Evolutionary conservation across 306 rosid genomes (phyloP).

Genomic region (Phaseolus lunatus): DNA sequence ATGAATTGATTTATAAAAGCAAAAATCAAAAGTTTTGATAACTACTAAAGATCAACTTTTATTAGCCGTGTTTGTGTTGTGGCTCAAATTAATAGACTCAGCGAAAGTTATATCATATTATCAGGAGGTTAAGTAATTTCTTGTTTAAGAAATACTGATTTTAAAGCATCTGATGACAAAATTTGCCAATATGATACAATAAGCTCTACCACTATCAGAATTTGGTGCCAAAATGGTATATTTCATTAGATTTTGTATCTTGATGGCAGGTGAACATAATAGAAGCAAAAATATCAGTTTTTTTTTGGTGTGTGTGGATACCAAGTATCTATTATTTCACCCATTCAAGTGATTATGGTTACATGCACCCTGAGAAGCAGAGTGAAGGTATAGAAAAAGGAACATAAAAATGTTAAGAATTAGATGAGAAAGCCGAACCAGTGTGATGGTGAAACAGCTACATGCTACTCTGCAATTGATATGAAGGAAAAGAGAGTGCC

Average conservation of each 20-base stretch:
- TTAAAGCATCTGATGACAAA: background rate
- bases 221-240: background rate
- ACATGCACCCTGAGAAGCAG: too few species aligned
- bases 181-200: too few species aligned
- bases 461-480: too few species aligned
- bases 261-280: too few species aligned
- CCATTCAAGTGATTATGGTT: too few species aligned
- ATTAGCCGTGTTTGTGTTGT: background rate
- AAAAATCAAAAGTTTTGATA: too few species aligned
- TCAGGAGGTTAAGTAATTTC: too few species aligned
- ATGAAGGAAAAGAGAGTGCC: too few species aligned
- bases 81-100: background rate
- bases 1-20: too few species aligned
- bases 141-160: background rate
- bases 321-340: too few species aligned
- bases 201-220: background rate
- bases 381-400: background rate
- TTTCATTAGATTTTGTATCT: background rate
- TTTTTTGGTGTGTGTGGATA: background rate
- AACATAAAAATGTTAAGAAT: background rate
- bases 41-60: too few species aligned
- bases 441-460: conserved; percentile 6
- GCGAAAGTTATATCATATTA: background rate
- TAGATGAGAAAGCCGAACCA: conserved; percentile 28
- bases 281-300: too few species aligned